A percentile compares a stretch with the other conserved stretches of the same genome.
Conservation (phyloP, 208 protist genomes). For the Endotrypanum monterogeii region DNA sequence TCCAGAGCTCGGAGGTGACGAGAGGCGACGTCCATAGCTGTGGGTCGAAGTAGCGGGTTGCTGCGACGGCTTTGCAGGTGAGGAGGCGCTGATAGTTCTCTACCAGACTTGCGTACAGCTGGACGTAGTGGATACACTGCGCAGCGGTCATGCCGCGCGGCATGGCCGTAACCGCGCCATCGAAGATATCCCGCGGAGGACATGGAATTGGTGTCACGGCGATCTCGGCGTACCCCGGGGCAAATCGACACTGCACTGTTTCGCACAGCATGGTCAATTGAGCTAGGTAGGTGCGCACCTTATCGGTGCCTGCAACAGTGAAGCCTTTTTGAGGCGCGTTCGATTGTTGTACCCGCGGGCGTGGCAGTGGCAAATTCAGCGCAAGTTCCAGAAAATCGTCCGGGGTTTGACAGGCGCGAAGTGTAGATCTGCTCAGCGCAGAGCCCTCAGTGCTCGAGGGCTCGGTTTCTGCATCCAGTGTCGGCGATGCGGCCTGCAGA, state of each 20-base stretch:
- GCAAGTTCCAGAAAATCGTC: constrained; percentile 47
- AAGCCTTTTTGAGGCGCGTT: not conserved
- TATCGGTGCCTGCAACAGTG: constrained; percentile 15
- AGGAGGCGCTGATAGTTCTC: constrained; percentile 38
- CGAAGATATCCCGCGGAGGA: constrained; percentile 1
- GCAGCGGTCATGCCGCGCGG: constrained; percentile 44
- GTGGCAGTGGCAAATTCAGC: constrained; percentile 39
- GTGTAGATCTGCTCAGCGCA: constrained; percentile 13
- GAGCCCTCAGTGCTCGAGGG: not conserved
- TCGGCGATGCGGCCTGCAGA: not conserved
- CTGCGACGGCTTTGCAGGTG: constrained; percentile 7
- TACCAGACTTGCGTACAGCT: constrained; percentile 32
- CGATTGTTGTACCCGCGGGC: constrained; percentile 6
- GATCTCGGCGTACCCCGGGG: constrained; percentile 41
- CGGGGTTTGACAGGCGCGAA: constrained; percentile 35
- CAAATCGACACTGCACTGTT: constrained; percentile 47
- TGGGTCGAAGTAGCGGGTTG: constrained; percentile 27
- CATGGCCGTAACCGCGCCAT: constrained; percentile 11
- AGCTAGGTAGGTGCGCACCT: constrained; percentile 37
- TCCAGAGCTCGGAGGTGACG: constrained; percentile 29
- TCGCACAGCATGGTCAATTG: constrained; percentile 37
- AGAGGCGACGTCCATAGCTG: constrained; percentile 28
- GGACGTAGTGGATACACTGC: constrained; percentile 71
- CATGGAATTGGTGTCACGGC: constrained; percentile 31
- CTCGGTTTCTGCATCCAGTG: not conserved